Conservation (phyloP, 2,329 filamentous ascomycete genomes). For the Pseudogymnoascus sp. region DNA sequence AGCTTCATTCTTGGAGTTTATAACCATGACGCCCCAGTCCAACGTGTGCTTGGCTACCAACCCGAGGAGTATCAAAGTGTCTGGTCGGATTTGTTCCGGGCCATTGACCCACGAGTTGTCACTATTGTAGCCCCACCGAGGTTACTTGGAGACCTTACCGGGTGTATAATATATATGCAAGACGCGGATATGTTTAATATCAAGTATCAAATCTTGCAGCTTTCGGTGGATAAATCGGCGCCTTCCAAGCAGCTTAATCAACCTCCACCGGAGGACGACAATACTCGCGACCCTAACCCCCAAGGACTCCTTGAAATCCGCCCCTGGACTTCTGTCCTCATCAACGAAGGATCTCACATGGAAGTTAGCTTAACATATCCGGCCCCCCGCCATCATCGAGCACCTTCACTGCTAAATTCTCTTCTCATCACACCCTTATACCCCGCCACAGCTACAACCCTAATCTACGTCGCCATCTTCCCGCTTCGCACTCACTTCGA, state of each 20-base stretch:
- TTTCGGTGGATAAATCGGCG: conserved; percentile 21
- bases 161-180: conserved; percentile 46
- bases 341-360: conserved; percentile 73
- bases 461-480: conserved; percentile 60
- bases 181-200: conserved; percentile 59
- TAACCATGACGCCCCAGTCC: background rate
- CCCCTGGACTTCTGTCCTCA: conserved; percentile 56
- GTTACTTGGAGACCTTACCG: conserved; percentile 53
- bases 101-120: conserved; percentile 45
- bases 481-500: conserved; percentile 56
- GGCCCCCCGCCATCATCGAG: conserved; percentile 56
- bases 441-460: conserved; percentile 37
- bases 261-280: background rate
- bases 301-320: conserved; percentile 20
- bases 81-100: conserved; percentile 49
- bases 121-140: conserved; percentile 54
- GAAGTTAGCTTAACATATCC: conserved; percentile 64
- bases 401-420: conserved; percentile 41
- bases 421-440: conserved; percentile 32
- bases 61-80: conserved; percentile 26
- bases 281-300: background rate
- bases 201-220: conserved; percentile 51
- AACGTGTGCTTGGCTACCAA: background rate
- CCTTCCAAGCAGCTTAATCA: background rate
- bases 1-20: background rate